Conservation (phyloP, 768 basidiomycete genomes). For the Suillus alpinus region DNA sequence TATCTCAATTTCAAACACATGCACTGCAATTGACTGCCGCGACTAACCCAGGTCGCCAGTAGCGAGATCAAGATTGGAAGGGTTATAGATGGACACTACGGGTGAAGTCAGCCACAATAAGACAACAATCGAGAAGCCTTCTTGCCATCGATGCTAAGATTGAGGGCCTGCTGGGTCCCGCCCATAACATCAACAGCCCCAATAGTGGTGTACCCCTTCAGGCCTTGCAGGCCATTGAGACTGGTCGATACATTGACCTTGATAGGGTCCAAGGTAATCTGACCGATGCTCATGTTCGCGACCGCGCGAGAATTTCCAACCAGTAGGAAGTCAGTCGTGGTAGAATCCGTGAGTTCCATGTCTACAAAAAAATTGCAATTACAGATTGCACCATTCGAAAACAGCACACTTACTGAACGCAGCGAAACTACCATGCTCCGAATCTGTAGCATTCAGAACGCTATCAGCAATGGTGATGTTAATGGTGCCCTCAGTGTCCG, state of each 20-base stretch:
- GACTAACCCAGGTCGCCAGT: conserved; percentile 64
- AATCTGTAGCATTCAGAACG: conserved; percentile 44
- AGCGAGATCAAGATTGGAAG: conserved; percentile 59
- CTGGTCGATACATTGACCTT: conserved; percentile 66
- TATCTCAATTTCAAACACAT: background rate
- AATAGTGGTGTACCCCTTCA: conserved; percentile 56
- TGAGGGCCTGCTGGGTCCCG: conserved; percentile 56
- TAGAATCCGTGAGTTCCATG: conserved; percentile 50
- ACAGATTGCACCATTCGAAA: background rate
- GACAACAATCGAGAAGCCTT: background rate
- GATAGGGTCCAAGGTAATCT: conserved; percentile 68
- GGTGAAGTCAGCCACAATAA: conserved; percentile 1
- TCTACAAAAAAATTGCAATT: conserved; percentile 34
- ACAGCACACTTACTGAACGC: conserved; percentile 48
- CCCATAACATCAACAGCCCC: conserved; percentile 62
- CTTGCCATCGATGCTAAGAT: conserved; percentile 56
- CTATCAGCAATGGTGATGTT: conserved; percentile 61
- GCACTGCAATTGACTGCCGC: background rate
- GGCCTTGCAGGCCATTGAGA: conserved; percentile 57
- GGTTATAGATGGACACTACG: conserved; percentile 62
- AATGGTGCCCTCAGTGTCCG: conserved; percentile 60
- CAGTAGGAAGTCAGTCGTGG: conserved; percentile 50
- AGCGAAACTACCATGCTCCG: conserved; percentile 51
- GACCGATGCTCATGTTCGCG: conserved; percentile 59
- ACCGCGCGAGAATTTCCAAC: conserved; percentile 59